Base-by-base conservation (phyloP, 192 early-diverging fungal genomes). In the Coemansia reversa region DNA sequence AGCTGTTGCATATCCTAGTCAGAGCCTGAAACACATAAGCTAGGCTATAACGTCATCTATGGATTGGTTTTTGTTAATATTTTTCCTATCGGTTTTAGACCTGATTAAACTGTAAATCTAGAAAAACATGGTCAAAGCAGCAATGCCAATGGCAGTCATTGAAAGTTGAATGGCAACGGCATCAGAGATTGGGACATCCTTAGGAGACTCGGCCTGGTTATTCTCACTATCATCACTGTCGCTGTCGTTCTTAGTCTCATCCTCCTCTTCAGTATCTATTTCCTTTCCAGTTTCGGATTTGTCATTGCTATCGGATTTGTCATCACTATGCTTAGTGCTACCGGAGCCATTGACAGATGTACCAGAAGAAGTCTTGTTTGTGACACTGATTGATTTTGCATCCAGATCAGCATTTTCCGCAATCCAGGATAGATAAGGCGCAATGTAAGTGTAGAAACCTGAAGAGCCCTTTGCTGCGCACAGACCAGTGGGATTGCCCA, bases 391-490 rank as follows among this genome's bases (percentile, higher is more conserved):
- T 30, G 32, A 52, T 1, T 29, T 51, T 12, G 63, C 63, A 24
- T 71, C 39, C 8, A 82, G 45, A 32, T 45, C 39, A 6, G 67
- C 58, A 2, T 50, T 18, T 27, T 48, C 8, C 0, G 67, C 63
- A 29, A 83, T 75, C 81, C 81, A 83, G 24, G 58, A 23, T 0
- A 83, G 54, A 54, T 67, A 83, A 18, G 68, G 48, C 8, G 71
- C 65, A 19, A 77, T 66, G 25, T 69, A 63, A 4, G 81, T 77
- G 69, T 77, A 83, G 66, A 63, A 70, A 22, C 75, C 75, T 5
- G 72, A 56, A n/a, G 60, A 35, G 20, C 72, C 69, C 25, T 53
- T 45, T 19, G 47, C 33, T 7, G 62, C 80, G 33, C 80, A 82
- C 25, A 70, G 22, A 32, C 60, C 70, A 0, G 62, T 52, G 1